Base-by-base conservation (phyloP, 1,284 basidiomycete genomes). In the Leccinum pallidistipes region DNA sequence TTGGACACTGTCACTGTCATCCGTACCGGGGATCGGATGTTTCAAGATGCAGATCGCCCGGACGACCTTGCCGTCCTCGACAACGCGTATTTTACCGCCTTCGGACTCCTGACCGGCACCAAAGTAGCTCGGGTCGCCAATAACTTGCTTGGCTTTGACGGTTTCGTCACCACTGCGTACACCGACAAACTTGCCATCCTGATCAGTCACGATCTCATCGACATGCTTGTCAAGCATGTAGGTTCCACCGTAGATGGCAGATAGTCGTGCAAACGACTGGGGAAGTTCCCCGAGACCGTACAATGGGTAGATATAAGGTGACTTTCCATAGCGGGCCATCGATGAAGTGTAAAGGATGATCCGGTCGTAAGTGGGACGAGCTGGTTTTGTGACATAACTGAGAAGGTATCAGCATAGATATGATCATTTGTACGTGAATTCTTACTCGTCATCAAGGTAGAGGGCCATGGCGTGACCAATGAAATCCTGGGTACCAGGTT, bases 391-490 rank as follows among this genome's bases (percentile, higher is more conserved):
- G 77, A 95, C 92, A 80, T 99, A 99, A 77, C 95, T 97, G 66
- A 38, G 32, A 50, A 57, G 16, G 52, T 36, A 58, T 65, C 58
- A 66, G 8, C 9, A 56, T 21, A 18, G 12, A 56, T 29, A 32
- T 11, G 9, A 50, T 52, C 5, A 18, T 36, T n/a, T 52, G 10
- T n/a, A 24, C 31, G 45, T 18, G 62, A 56, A 18, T n/a, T 34
- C 92, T 78, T 74, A 97, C 94, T 96, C 92, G 74, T 99, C 97
- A 72, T 98, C 95, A 53, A 98, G 85, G 80, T 98, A 95, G 59
- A 99, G 87, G 4, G 96, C 97, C 97, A 99, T 98, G 62, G 97
- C 96, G 76, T 99, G 97, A 31, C 97, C 97, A 74, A 99, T 92
- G 77, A 99, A 99, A 80, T 99, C 97, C 76, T 98, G 95, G 57